Evolutionary conservation across 2,329 filamentous ascomycete species (phyloP).

Genomic region (Hymenoscyphus fraxineus): DNA sequence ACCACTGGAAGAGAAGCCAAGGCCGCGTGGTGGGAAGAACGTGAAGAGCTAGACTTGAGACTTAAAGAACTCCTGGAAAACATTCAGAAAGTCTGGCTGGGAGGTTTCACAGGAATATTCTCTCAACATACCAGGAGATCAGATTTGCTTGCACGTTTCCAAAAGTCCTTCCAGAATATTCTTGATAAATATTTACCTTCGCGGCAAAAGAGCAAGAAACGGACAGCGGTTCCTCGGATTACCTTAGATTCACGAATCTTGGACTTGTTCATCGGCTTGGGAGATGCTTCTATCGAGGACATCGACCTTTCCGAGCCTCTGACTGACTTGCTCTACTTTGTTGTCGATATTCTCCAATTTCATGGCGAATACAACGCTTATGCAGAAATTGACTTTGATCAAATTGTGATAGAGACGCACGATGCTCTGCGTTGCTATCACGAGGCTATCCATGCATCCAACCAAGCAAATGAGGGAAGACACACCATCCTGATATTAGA

Average conservation of each 20-base stretch:
- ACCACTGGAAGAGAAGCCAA: constrained; percentile 72
- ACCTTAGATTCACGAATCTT: constrained; percentile 65
- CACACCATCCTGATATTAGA: constrained; percentile 91
- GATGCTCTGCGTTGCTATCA: constrained; percentile 83
- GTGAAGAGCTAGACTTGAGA: constrained; percentile 73
- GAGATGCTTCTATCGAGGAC: constrained; percentile 63
- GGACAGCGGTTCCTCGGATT: constrained; percentile 41
- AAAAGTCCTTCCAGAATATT: constrained; percentile 71
- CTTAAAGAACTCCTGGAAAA: constrained; percentile 76
- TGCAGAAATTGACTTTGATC: constrained; percentile 94
- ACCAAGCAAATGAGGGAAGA: constrained; percentile 38
- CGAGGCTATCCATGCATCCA: constrained; percentile 39
- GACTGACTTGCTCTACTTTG: constrained; percentile 92
- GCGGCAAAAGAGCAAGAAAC: constrained; percentile 59
- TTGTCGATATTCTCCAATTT: constrained; percentile 94
- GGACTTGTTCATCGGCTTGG: constrained; percentile 84
- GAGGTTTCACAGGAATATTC: constrained; percentile 93
- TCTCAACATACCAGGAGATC: constrained; percentile 64
- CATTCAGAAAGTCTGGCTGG: constrained; percentile 90
- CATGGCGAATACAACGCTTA: constrained; percentile 95
- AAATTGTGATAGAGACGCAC: constrained; percentile 81
- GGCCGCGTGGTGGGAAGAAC: constrained; percentile 83
- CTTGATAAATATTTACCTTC: constrained; percentile 85
- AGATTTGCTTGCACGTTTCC: constrained; percentile 69
- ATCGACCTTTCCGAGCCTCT: constrained; percentile 80